These are phyloP conservation scores for Chrysochromulina tobinii DNA, from an alignment of 78 protist species.

Conservation along the genomic window DNA sequence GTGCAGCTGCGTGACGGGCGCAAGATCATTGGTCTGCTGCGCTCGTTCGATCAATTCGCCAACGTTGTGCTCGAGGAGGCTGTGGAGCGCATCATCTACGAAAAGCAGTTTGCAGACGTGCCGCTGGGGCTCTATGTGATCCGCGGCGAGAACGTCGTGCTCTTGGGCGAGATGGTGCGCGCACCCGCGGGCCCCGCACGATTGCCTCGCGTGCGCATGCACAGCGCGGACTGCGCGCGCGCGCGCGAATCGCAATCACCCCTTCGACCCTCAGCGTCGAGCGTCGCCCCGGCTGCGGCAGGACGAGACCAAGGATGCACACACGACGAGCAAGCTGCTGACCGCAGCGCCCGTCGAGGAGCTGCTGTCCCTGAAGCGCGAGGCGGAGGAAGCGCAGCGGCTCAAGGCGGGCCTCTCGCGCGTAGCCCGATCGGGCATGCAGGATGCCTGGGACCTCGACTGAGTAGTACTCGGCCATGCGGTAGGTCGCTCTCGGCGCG, in stretches of 20 bases:
- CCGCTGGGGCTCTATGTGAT: slow-evolving; percentile 70
- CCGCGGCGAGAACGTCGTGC: slow-evolving; percentile 81
- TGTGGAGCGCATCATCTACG: slow-evolving; percentile 73
- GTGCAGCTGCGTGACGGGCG: slow-evolving; percentile 83
- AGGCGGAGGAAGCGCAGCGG: neutral
- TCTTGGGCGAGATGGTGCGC: slow-evolving; percentile 66
- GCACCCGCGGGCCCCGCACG: neutral
- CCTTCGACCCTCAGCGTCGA: too few species aligned
- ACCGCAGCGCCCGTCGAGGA: neutral
- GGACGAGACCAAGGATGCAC: neutral
- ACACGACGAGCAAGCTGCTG: neutral
- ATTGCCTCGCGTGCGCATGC: neutral
- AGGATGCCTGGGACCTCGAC: too few species aligned
- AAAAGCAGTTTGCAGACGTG: slow-evolving; percentile 64
- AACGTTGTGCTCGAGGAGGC: slow-evolving; percentile 78
- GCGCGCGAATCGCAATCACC: neutral
- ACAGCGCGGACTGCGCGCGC: neutral
- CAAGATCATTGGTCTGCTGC: slow-evolving; percentile 79
- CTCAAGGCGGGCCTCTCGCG: neutral
- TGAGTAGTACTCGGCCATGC: too few species aligned
- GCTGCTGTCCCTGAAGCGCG: neutral
- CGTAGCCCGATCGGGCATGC: too few species aligned
- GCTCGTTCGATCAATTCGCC: slow-evolving; percentile 85
- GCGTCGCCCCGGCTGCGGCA: neutral
- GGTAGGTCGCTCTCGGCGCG: too few species aligned